These are phyloP conservation scores for Aleurites moluccanus DNA, from an alignment of 441 rosid species.

Conservation along the genomic window DNA sequence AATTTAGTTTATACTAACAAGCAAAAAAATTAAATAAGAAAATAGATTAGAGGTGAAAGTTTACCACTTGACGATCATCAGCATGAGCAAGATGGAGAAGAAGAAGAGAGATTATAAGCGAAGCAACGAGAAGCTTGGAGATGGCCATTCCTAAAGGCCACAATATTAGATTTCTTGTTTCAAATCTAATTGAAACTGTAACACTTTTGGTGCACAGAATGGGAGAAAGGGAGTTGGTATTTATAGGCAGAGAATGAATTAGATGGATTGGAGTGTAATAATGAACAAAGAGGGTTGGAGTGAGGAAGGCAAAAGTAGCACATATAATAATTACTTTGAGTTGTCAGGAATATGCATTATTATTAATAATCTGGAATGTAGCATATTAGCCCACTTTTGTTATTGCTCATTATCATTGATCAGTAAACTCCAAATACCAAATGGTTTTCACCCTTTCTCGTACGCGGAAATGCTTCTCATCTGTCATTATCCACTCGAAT, in stretches of 20 bases:
- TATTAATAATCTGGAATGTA: conserved; percentile 1
- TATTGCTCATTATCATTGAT: no score
- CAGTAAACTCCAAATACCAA: no score
- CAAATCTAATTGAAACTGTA: not conserved
- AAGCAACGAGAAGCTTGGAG: conserved; percentile 45
- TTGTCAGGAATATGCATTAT: conserved; percentile 21
- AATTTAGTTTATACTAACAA: not conserved
- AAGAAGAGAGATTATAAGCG: conserved; percentile 54
- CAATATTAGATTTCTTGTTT: not conserved
- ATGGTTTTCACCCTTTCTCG: no score
- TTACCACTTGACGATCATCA: conserved; percentile 31
- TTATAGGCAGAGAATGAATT: conserved; percentile 22
- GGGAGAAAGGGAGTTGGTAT: conserved; percentile 7
- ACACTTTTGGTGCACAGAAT: not conserved
- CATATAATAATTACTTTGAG: not conserved
- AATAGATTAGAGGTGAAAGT: no score
- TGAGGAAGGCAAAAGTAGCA: not conserved
- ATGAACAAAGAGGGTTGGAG: not conserved
- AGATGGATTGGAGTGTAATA: not conserved
- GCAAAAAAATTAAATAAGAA: no score
- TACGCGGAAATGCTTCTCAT: no score
- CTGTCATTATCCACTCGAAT: no score
- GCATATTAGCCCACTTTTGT: not conserved
- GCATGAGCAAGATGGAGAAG: conserved; percentile 50
- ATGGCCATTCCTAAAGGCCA: conserved; percentile 41